phyloP scores from a whole-genome alignment of 2,329 filamentous ascomycete genomes.

The Botrytis deweyae region DNA sequence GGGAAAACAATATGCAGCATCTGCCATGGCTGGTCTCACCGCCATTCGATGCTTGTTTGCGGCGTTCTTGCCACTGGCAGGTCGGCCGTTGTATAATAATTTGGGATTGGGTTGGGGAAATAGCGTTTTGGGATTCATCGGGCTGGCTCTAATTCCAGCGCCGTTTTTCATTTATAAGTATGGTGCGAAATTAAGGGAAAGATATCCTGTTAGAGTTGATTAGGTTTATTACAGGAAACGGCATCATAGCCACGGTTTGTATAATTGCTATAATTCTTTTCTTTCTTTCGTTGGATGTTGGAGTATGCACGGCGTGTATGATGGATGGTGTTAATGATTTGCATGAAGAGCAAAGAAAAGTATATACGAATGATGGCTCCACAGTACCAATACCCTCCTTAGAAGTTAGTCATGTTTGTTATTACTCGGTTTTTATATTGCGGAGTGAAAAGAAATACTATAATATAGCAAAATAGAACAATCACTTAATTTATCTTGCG shows the following conservation, averaged over 20 bases:
- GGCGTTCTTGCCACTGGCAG: conserved; percentile 54
- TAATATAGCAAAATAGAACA: neutral
- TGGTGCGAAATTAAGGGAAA: conserved; percentile 12
- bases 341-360: neutral
- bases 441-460: neutral
- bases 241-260: too few species aligned
- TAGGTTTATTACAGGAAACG: neutral
- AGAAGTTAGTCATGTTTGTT: neutral
- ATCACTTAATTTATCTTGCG: neutral
- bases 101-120: conserved; percentile 23
- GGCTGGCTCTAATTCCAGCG: conserved; percentile 9
- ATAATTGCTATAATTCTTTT: neutral
- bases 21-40: conserved; percentile 42
- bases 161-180: conserved; percentile 17
- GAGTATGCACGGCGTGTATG: neutral
- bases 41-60: conserved; percentile 47
- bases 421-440: neutral
- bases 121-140: conserved; percentile 21
- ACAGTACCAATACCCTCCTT: conserved; percentile 10
- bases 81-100: conserved; percentile 31
- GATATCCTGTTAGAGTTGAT: conserved; percentile 16
- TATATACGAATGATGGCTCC: neutral
- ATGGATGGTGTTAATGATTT: neutral
- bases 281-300: neutral
- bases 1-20: conserved; percentile 43